phyloP scores from a whole-genome alignment of 2,329 filamentous ascomycete genomes.

The Pseudogymnoascus destructans region DNA sequence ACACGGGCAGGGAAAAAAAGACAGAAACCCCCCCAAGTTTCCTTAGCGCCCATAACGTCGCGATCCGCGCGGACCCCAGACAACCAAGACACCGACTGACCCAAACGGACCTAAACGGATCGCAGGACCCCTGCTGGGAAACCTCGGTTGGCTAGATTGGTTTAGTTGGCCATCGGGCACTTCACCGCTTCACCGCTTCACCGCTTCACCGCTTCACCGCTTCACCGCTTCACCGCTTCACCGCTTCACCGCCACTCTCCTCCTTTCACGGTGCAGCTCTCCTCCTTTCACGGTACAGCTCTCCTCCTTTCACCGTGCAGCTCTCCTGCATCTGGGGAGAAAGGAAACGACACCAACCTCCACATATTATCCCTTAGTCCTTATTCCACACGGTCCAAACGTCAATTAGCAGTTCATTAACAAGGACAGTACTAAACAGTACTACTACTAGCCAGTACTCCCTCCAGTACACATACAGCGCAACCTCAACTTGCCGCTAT shows the following conservation, averaged over 20 bases:
- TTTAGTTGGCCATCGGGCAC: not conserved
- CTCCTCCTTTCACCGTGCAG: constrained; percentile 3
- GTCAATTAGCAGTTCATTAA: not conserved
- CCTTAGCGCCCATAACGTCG: constrained; percentile 3
- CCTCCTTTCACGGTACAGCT: constrained; percentile 2
- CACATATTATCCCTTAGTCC: not conserved
- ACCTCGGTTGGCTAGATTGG: not conserved
- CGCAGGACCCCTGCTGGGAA: not conserved
- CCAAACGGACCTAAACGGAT: not conserved
- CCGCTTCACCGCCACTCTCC: no score
- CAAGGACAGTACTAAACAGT: not conserved
- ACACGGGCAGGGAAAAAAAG: not conserved
- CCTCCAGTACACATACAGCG: not conserved
- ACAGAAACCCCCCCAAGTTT: not conserved
- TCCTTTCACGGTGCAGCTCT: constrained; percentile 3
- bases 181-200: not conserved
- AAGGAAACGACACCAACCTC: not conserved
- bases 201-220: no score
- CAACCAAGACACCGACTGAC: not conserved
- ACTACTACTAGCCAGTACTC: not conserved
- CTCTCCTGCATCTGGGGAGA: not conserved
- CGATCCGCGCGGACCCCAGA: not conserved
- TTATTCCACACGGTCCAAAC: not conserved
- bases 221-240: not conserved
- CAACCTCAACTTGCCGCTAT: not conserved